Percentiles rank a stretch among this genome's conserved stretches.
Conservation (phyloP, 306 rosid genomes). For the Echinosophora koreensis region DNA sequence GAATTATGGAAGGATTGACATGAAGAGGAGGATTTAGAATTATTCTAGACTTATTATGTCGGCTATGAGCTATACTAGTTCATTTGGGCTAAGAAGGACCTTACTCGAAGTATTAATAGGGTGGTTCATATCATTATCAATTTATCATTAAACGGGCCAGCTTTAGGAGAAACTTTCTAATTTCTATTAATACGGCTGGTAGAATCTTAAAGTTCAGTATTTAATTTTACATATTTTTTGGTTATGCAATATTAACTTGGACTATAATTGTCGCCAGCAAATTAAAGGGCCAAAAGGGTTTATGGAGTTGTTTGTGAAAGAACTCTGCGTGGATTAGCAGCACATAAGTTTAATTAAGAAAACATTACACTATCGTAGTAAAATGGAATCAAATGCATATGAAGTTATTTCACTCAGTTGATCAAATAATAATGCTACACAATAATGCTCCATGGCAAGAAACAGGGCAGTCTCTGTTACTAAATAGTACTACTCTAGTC, state of each 20-base stretch:
- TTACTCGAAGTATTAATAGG: neutral
- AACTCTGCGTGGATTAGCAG: neutral
- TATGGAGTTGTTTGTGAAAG: neutral
- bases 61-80: too few relatives aligned
- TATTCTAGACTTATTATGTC: too few relatives aligned
- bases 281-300: neutral
- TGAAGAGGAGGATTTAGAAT: too few relatives aligned
- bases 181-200: constrained; percentile 44
- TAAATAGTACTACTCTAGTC: neutral
- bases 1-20: too few relatives aligned
- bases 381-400: too few relatives aligned
- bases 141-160: constrained; percentile 20
- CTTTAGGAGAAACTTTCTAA: neutral
- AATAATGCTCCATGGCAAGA: too few relatives aligned
- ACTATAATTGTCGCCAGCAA: neutral
- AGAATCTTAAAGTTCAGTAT: constrained; percentile 30
- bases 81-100: neutral
- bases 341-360: neutral
- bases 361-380: neutral
- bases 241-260: neutral
- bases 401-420: too few relatives aligned
- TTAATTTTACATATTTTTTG: constrained; percentile 25
- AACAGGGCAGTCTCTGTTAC: constrained; percentile 2
- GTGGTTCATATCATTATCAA: constrained; percentile 46
- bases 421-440: too few relatives aligned